Evolutionary conservation across 2,329 filamentous ascomycete genomes (phyloP).

Genomic region (Alternaria arborescens): DNA sequence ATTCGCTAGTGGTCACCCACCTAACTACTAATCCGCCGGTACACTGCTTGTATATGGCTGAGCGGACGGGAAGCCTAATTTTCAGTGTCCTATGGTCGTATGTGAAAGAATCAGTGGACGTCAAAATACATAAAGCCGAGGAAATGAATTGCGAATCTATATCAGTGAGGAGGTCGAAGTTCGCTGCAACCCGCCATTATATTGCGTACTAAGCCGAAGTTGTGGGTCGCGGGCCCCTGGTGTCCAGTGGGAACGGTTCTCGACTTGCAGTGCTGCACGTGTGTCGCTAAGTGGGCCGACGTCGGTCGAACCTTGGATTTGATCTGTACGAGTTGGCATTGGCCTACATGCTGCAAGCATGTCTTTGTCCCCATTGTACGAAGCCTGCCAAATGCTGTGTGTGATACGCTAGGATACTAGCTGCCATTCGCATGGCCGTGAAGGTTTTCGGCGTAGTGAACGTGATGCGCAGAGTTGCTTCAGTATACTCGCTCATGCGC

Average conservation of each 20-base stretch:
- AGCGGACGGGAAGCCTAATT: neutral
- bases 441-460: neutral
- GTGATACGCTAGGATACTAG: neutral
- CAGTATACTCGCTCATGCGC: neutral
- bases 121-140: rapidly evolving
- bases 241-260: neutral
- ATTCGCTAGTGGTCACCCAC: neutral
- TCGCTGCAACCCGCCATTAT: rapidly evolving
- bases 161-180: rapidly evolving
- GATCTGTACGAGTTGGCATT: neutral
- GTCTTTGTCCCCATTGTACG: neutral
- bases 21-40: neutral
- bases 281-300: neutral
- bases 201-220: neutral
- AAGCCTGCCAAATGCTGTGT: neutral
- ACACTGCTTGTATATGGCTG: neutral
- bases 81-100: neutral
- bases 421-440: neutral
- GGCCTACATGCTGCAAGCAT: neutral
- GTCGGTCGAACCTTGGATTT: neutral
- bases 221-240: neutral
- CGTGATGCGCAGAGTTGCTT: neutral
- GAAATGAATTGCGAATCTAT: rapidly evolving
- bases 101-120: neutral
- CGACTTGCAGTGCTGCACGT: neutral